These are phyloP conservation scores for Penicillium aurantiogriseum DNA, from an alignment of 2,329 filamentous ascomycete species.

Conservation along the genomic window DNA sequence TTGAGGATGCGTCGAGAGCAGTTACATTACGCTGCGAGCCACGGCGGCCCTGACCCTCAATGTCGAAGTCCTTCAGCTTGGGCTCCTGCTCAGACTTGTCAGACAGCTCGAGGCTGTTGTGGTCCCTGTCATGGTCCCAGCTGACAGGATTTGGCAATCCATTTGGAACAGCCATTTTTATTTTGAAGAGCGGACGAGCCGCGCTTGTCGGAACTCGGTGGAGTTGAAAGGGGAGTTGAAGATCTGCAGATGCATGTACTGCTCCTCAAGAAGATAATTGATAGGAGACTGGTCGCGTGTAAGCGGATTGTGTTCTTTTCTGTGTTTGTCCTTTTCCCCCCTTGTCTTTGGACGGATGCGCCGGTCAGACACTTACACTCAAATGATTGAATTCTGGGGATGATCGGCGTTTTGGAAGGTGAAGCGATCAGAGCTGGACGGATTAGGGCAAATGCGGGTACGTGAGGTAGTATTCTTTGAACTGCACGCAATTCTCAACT, in stretches of 20 bases:
- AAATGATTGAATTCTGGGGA: not conserved
- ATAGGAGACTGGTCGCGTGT: not conserved
- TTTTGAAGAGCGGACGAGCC: constrained; percentile 35
- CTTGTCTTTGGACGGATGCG: not conserved
- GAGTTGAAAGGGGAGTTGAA: constrained; percentile 26
- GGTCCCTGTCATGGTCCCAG: constrained; percentile 15
- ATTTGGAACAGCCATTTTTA: constrained; percentile 39
- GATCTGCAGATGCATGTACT: constrained; percentile 39
- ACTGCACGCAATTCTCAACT: constrained; percentile 10
- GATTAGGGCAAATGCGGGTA: constrained; percentile 13
- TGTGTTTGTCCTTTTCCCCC: not conserved
- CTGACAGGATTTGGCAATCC: constrained; percentile 19
- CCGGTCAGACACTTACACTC: not conserved
- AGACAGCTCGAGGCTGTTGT: constrained; percentile 19
- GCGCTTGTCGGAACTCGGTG: constrained; percentile 34
- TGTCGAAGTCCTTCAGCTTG: constrained; percentile 32
- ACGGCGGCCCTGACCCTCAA: constrained; percentile 29
- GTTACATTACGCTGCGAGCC: constrained; percentile 19
- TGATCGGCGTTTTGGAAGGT: not conserved
- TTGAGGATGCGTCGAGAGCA: constrained; percentile 35
- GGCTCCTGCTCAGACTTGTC: constrained; percentile 25
- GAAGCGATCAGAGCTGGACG: constrained; percentile 7
- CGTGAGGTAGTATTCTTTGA: constrained; percentile 4
- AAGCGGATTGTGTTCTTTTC: not conserved
- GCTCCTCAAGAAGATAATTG: constrained; percentile 5